phyloP scores from a whole-genome alignment of 106 monocot species.

The Dioscorea zingiberensis region DNA sequence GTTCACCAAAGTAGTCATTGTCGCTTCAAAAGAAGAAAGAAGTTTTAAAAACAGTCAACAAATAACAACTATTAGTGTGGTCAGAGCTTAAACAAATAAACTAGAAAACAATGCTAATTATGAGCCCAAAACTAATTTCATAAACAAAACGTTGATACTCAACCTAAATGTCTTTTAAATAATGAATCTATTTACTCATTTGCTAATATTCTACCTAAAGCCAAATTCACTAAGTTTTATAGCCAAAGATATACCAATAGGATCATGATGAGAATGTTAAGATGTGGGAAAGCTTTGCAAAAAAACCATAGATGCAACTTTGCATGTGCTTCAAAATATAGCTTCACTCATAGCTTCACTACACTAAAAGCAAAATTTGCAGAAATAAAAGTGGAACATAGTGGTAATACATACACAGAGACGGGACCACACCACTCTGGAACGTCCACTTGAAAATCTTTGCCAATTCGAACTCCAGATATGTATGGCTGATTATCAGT shows the following conservation, averaged over 20 bases:
- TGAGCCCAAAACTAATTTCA: not conserved
- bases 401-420: slow-evolving; percentile 43
- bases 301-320: not conserved
- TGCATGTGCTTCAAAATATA: not conserved
- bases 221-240: too few species aligned
- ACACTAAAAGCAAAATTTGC: not conserved
- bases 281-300: too few species aligned
- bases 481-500: slow-evolving; percentile 30
- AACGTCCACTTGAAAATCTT: slow-evolving; percentile 68
- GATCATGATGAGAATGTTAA: too few species aligned
- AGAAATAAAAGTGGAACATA: not conserved
- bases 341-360: not conserved
- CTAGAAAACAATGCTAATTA: not conserved
- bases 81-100: not conserved
- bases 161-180: not conserved
- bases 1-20: slow-evolving; percentile 25
- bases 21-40: slow-evolving; percentile 26
- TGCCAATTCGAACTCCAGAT: slow-evolving; percentile 55
- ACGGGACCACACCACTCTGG: slow-evolving; percentile 48
- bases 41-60: not conserved
- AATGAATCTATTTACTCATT: not conserved
- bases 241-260: too few species aligned
- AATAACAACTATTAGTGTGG: not conserved
- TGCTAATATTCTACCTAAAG: not conserved
- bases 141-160: not conserved